These are phyloP conservation scores for Phytophthora pseudosyringae DNA, from an alignment of 352 stramenopile species.

Conservation along the genomic window DNA sequence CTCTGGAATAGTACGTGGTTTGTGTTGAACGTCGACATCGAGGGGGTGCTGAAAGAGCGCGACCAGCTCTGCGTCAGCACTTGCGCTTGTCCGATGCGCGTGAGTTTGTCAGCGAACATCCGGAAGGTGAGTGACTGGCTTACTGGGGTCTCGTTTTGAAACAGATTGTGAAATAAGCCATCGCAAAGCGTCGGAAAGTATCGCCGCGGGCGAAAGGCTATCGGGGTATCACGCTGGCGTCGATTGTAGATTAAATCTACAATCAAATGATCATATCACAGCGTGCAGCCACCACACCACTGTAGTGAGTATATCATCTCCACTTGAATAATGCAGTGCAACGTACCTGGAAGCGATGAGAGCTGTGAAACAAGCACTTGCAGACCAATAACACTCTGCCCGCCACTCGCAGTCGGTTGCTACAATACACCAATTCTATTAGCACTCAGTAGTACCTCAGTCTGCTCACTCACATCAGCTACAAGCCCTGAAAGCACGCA, in stretches of 20 bases:
- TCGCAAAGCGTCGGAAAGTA: conserved; percentile 58
- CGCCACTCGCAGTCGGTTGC: conserved; percentile 12
- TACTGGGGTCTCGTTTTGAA: neutral
- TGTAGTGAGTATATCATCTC: neutral
- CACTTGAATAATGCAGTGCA: neutral
- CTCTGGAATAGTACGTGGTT: conserved; percentile 49
- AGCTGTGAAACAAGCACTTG: conserved; percentile 56
- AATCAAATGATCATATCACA: neutral
- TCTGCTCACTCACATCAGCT: neutral
- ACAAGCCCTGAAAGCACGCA: conserved; percentile 5
- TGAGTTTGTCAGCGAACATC: conserved; percentile 68
- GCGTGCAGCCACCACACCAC: neutral
- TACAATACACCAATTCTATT: conserved; percentile 9
- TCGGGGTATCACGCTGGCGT: conserved; percentile 46
- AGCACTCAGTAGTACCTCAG: neutral
- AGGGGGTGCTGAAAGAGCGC: conserved; percentile 26
- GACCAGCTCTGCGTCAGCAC: conserved; percentile 60
- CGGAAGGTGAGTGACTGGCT: conserved; percentile 45
- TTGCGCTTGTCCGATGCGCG: conserved; percentile 58
- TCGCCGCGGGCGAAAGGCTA: conserved; percentile 47
- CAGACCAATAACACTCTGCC: conserved; percentile 21
- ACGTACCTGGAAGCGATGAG: conserved; percentile 57
- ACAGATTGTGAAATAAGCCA: conserved; percentile 43
- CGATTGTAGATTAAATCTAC: conserved; percentile 75
- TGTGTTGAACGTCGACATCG: neutral